phyloP scores from a whole-genome alignment of 2,329 filamentous ascomycete species.

The Beauveria rudraprayagi region DNA sequence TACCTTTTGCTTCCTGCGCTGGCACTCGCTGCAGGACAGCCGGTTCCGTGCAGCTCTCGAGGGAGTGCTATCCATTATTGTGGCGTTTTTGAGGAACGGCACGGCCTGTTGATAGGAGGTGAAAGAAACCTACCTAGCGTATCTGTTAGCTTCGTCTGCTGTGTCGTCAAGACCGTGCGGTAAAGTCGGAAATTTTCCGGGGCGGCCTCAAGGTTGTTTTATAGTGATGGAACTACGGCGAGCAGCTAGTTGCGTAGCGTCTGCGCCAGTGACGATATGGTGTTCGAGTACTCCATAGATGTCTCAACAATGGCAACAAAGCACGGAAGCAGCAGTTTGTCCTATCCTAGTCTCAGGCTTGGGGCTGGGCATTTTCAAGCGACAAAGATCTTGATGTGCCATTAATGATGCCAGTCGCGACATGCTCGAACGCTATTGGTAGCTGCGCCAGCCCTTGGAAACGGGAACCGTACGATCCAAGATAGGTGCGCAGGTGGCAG shows the following conservation, averaged over 20 bases:
- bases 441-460: not conserved
- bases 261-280: not conserved
- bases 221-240: no score
- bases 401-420: not conserved
- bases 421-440: not conserved
- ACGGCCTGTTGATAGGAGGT: not conserved
- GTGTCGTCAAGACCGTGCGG: not conserved
- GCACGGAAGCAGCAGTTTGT: no score
- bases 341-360: no score
- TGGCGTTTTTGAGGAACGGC: not conserved
- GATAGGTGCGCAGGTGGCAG: not conserved
- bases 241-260: not conserved
- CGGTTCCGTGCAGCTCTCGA: conserved; percentile 13
- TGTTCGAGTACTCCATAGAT: not conserved
- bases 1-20: conserved; percentile 34
- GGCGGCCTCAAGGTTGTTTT: not conserved
- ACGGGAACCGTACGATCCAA: not conserved
- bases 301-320: no score
- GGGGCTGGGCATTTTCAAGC: not conserved
- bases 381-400: not conserved
- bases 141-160: not conserved
- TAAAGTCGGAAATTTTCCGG: not conserved
- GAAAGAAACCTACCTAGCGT: not conserved
- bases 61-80: conserved; percentile 1
- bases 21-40: conserved; percentile 36